Conservation (phyloP, 2,329 filamentous ascomycete species). For the Acarospora socialis region DNA sequence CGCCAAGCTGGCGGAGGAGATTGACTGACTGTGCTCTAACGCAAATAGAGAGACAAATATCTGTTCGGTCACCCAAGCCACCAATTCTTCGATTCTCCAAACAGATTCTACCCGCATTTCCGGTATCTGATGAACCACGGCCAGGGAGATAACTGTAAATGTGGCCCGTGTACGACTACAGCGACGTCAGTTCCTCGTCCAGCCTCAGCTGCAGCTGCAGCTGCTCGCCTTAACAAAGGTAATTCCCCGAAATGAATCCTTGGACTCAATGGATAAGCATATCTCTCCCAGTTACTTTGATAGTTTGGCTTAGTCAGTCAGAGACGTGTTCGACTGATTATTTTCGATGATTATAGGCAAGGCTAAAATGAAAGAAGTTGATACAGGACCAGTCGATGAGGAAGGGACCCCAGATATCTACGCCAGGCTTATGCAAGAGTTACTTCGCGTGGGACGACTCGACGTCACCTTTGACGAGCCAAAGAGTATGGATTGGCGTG, state of each 20-base stretch:
- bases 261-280: not conserved
- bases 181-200: constrained; percentile 1
- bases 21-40: constrained; percentile 1
- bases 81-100: constrained; percentile 38
- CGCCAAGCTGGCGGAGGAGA: not conserved
- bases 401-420: constrained; percentile 42
- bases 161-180: constrained; percentile 30
- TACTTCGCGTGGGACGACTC: not conserved
- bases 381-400: constrained; percentile 24
- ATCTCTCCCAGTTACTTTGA: too few species aligned
- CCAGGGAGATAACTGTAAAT: constrained; percentile 30
- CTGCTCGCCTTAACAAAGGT: too few species aligned
- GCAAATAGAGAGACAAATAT: constrained; percentile 37
- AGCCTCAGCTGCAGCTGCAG: too few species aligned
- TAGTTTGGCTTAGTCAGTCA: not conserved
- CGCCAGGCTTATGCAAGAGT: constrained; percentile 12
- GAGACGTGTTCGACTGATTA: constrained; percentile 5
- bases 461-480: constrained; percentile 1
- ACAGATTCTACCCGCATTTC: constrained; percentile 44
- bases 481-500: constrained; percentile 3
- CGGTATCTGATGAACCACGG: constrained; percentile 38
- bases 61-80: constrained; percentile 43
- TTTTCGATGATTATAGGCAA: constrained; percentile 4
- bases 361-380: constrained; percentile 8
- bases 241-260: constrained; percentile 10